Base-by-base conservation (phyloP, 176 grass and related monocot genomes). In the Cenchrus americanus region DNA sequence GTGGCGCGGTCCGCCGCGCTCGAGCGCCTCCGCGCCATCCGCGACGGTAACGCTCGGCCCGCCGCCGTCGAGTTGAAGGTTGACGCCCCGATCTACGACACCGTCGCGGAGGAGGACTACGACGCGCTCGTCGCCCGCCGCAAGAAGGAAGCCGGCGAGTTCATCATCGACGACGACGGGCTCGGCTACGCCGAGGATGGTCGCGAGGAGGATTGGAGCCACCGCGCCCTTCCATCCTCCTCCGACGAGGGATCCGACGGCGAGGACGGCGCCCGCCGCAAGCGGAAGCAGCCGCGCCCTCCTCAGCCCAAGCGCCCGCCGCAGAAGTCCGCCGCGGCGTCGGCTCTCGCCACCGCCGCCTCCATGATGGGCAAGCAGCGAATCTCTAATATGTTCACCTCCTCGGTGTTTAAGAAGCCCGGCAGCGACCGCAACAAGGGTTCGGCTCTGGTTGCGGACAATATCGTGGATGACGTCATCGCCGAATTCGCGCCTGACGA, bases 31-130 rank as follows among this genome's bases (percentile, higher is more conserved):
- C 89, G 85, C 49, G 80, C 96, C 68, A 79, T 90, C 10, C 74
- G 81, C 9, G 54, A 27, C 0, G 76, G 88, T 42, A 80, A 87
- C 8, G 66, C 84, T 47, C 85, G 87, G 48, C 73, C 87, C 32
- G 83, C 89, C 32, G 66, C 72, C 8, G 57, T 89, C 53, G 87
- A 94, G 85, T 76, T 96, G 76, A 82, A 93, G 89, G 89, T 95
- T 50, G 96, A 96, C 42, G 93, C 84, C 24, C 96, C 93, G 41
- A 96, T 99, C 91, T 99, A 92, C 58, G 96, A 99, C 87, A 96
- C 93, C 42, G 77, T 99, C 60, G 66, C 80, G 3, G 96, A 99
- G 64, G 93, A 99, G 26, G 91, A 93, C 63, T 99, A 99, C 85
- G 85, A 71, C 22, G 93, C 86, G 2, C 93, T 99, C 71, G 96